These are phyloP conservation scores for Closterium sp. DNA, from an alignment of 139 green algal species.

Conservation along the genomic window DNA sequence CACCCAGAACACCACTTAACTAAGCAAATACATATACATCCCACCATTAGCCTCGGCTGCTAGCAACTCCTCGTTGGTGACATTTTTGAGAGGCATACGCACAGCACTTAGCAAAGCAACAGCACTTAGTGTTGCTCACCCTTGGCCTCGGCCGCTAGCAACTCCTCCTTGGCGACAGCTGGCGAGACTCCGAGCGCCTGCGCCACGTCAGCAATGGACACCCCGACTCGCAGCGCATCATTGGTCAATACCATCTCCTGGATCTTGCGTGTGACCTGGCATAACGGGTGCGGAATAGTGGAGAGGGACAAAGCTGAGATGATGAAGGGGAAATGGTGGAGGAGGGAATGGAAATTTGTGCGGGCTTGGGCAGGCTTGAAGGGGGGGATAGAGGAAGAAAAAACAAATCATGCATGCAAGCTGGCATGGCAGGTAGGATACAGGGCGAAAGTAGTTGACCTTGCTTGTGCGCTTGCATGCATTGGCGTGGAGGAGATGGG, in stretches of 20 bases:
- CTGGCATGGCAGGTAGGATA: too few species aligned
- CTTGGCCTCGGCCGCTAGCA: conserved; percentile 72
- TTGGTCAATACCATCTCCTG: conserved; percentile 15
- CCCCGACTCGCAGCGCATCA: conserved; percentile 15
- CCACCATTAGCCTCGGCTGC: background rate
- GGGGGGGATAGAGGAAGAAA: too few species aligned
- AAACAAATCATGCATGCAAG: too few species aligned
- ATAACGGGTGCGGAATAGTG: background rate
- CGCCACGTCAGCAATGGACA: conserved; percentile 31
- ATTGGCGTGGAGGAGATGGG: background rate
- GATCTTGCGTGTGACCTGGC: conserved; percentile 19
- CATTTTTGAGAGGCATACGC: background rate
- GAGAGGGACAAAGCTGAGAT: background rate
- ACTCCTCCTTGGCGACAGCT: conserved; percentile 76
- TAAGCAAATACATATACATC: too few species aligned
- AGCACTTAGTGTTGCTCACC: conserved; percentile 40
- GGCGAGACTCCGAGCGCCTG: conserved; percentile 38
- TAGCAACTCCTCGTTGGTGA: background rate
- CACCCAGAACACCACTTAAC: too few species aligned
- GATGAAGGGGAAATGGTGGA: background rate
- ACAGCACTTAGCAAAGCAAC: background rate
- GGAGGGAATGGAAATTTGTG: background rate
- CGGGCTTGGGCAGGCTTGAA: too few species aligned
- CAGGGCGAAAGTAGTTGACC: too few species aligned
- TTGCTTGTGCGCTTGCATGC: too few species aligned